phyloP scores from a whole-genome alignment of 2,329 filamentous ascomycete genomes.

The Phaeosphaeria sp. region DNA sequence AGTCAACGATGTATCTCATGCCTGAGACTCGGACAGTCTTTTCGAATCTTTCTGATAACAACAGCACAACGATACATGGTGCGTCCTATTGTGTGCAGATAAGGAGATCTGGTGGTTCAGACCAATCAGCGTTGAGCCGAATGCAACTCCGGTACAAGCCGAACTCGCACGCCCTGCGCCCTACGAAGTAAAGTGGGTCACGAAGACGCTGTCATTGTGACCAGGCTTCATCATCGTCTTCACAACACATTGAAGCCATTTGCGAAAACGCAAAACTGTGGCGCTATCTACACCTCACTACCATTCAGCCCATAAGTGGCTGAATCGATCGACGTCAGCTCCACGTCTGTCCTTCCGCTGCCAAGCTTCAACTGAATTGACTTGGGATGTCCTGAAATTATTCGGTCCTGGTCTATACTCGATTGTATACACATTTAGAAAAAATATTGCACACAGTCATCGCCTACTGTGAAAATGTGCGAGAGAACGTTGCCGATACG shows the following conservation, averaged over 20 bases:
- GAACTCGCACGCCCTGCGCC: conserved; percentile 5
- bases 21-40: too few relatives aligned
- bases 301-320: neutral
- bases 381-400: too few relatives aligned
- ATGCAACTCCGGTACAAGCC: conserved; percentile 10
- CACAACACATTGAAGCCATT: neutral
- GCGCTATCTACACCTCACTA: too few relatives aligned
- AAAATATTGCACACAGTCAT: neutral
- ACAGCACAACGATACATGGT: neutral
- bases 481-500: neutral
- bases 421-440: neutral
- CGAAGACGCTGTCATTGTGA: neutral
- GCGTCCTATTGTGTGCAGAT: neutral
- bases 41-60: too few relatives aligned
- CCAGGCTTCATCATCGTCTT: neutral
- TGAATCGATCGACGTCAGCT: neutral
- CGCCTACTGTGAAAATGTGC: neutral
- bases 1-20: too few relatives aligned
- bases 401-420: too few relatives aligned
- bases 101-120: conserved; percentile 6
- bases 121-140: conserved; percentile 19
- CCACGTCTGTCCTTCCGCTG: neutral
- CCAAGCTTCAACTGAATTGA: too few relatives aligned
- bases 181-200: neutral
- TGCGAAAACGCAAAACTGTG: neutral